Conservation (phyloP, 2,329 filamentous ascomycete species). For the Aspergillus sp. region DNA sequence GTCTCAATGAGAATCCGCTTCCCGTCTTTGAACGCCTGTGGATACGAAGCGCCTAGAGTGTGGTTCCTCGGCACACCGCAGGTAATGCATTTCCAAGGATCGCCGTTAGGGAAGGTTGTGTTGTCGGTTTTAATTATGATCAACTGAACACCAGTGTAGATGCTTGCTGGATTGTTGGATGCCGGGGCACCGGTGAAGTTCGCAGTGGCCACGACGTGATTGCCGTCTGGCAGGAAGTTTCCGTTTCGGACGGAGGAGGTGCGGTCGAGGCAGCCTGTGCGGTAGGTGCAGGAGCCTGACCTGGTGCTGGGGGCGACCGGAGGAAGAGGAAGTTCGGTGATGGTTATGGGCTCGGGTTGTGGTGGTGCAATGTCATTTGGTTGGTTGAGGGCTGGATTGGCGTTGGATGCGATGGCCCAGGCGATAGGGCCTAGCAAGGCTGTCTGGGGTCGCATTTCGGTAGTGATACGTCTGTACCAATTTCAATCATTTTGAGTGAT, state of each 20-base stretch:
- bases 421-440: neutral
- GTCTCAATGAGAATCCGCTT: constrained; percentile 25
- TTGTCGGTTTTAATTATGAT: constrained; percentile 40
- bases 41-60: constrained; percentile 28
- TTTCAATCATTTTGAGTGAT: neutral
- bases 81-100: constrained; percentile 44
- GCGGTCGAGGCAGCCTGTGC: constrained; percentile 34
- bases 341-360: constrained; percentile 27
- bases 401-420: neutral
- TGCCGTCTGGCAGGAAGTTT: constrained; percentile 39
- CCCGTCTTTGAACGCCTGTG: constrained; percentile 38
- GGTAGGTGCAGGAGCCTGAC: constrained; percentile 27
- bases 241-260: constrained; percentile 20
- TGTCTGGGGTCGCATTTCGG: neutral
- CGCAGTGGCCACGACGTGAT: constrained; percentile 36
- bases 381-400: neutral
- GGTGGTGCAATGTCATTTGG: constrained; percentile 11
- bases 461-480: no score
- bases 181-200: constrained; percentile 40
- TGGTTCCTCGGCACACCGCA: constrained; percentile 33
- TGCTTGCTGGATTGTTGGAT: constrained; percentile 33
- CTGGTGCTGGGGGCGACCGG: constrained; percentile 22
- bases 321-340: constrained; percentile 33
- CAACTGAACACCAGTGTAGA: constrained; percentile 38
- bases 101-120: constrained; percentile 38